A percentile compares a stretch with the other conserved stretches of the same genome.
Evolutionary conservation across 116 monocot species (phyloP).

Genomic region (Phalaenopsis hybrid): DNA sequence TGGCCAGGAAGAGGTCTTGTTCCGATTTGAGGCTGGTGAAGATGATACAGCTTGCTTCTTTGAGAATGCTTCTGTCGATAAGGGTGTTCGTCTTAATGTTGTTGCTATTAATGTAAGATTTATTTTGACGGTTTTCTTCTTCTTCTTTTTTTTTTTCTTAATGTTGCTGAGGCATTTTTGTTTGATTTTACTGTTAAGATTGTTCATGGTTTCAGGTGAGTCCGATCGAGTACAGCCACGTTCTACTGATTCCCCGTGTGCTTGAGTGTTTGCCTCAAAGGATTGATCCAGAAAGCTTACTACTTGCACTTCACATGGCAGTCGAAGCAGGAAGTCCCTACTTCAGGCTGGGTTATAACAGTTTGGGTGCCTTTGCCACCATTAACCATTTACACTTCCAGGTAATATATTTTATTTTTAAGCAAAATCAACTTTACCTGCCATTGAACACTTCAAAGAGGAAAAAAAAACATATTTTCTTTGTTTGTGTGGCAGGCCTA

Average conservation of each 20-base stretch:
- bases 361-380: conserved; percentile 80
- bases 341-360: conserved; percentile 69
- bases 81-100: conserved; percentile 22
- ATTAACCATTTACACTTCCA: conserved; percentile 83
- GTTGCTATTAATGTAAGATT: conserved; percentile 58
- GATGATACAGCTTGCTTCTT: conserved; percentile 23
- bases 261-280: conserved; percentile 57
- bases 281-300: conserved; percentile 54
- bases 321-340: conserved; percentile 51
- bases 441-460: background rate
- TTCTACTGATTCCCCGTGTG: conserved; percentile 58
- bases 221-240: conserved; percentile 66
- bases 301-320: conserved; percentile 60
- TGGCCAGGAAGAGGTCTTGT: conserved; percentile 69
- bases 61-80: conserved; percentile 26
- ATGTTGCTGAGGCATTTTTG: background rate
- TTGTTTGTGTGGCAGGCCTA: conserved; percentile 42
- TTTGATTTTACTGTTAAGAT: background rate
- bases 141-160: background rate
- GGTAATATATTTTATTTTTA: conserved; percentile 15
- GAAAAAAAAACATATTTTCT: background rate
- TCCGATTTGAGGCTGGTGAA: conserved; percentile 47
- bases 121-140: background rate
- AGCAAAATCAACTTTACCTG: background rate
- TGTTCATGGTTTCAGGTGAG: conserved; percentile 40